A percentile compares a stretch with the other conserved stretches of the same genome.
Conservation (phyloP, 108 stramenopile genomes). For the Aurantiochytrium sp. region DNA sequence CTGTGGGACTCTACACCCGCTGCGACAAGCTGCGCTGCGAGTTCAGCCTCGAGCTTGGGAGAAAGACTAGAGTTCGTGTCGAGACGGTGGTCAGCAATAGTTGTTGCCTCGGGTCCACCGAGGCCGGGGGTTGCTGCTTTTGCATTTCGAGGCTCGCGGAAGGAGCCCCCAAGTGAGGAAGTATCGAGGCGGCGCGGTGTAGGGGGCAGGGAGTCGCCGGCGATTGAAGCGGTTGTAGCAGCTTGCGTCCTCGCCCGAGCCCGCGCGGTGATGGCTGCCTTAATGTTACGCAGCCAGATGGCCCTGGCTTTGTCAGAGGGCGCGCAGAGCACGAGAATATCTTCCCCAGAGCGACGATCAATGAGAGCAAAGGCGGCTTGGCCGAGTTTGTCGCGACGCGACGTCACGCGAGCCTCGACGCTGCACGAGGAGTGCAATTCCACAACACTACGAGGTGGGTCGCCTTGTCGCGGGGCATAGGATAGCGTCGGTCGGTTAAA, state of each 20-base stretch:
- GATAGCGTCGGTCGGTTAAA: not conserved
- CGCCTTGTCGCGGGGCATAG: not conserved
- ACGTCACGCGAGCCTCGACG: not conserved
- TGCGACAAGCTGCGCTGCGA: not conserved
- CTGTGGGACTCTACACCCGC: not conserved
- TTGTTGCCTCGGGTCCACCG: not conserved
- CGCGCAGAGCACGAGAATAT: not conserved
- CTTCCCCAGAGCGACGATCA: not conserved
- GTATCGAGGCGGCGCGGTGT: not conserved
- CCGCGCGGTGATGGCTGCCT: not conserved
- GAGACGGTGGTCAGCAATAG: not conserved
- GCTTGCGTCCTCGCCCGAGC: not conserved
- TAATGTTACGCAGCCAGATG: not conserved
- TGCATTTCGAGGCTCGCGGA: not conserved
- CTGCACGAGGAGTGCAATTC: not conserved
- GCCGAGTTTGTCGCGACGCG: not conserved
- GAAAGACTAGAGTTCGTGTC: not conserved
- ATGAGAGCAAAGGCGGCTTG: not conserved
- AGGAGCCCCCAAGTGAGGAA: not conserved
- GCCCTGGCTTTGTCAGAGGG: not conserved
- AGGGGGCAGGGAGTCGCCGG: not conserved
- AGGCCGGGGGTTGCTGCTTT: not conserved
- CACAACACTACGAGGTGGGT: not conserved
- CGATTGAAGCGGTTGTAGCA: not conserved
- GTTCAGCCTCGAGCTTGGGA: not conserved